Conservation (phyloP, 768 basidiomycete species). For the Boletellus ananas region DNA sequence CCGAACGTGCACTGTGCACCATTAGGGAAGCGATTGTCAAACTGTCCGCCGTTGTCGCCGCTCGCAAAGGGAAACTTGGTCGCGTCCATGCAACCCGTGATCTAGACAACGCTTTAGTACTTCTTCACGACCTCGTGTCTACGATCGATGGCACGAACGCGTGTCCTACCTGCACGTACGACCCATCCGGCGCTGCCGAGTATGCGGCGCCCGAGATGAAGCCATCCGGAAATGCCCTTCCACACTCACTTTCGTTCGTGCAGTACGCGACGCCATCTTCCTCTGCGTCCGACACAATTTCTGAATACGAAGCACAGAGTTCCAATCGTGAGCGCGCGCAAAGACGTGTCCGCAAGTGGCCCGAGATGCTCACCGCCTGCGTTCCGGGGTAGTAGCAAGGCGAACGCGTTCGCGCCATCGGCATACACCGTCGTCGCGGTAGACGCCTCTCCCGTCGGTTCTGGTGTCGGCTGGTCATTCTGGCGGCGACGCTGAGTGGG, state of each 20-base stretch:
- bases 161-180: conserved; percentile 37
- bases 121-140: neutral
- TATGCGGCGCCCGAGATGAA: conserved; percentile 38
- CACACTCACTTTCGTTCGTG: conserved; percentile 29
- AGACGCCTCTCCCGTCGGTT: conserved; percentile 35
- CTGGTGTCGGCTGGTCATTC: conserved; percentile 35
- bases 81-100: conserved; percentile 38
- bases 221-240: conserved; percentile 29
- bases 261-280: conserved; percentile 37
- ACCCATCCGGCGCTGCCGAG: conserved; percentile 31
- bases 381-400: conserved; percentile 31
- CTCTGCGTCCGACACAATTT: conserved; percentile 40
- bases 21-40: conserved; percentile 48
- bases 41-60: conserved; percentile 45
- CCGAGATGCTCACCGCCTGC: conserved; percentile 29
- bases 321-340: too few species aligned
- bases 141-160: neutral
- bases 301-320: conserved; percentile 11
- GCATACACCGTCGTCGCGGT: conserved; percentile 36
- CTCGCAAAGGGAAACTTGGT: conserved; percentile 30
- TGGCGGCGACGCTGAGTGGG: conserved; percentile 20
- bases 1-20: conserved; percentile 53
- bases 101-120: conserved; percentile 17
- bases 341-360: too few species aligned
- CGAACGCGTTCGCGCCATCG: conserved; percentile 27